A percentile compares a stretch with the other conserved stretches of the same genome.
Evolutionary conservation across 306 rosid genomes (phyloP).

Genomic region (Sicyos edulis): DNA sequence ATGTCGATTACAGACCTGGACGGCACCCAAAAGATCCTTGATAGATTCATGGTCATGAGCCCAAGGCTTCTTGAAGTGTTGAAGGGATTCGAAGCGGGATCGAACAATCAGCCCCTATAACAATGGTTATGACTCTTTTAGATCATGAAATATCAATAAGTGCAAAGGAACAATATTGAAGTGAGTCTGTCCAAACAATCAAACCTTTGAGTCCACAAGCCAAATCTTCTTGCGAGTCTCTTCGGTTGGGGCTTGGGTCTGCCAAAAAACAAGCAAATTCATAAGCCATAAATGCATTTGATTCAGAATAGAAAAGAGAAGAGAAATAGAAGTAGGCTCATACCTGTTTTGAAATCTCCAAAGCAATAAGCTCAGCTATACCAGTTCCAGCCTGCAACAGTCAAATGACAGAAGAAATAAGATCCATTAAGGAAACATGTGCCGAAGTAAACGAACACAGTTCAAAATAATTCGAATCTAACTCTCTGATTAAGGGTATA

Average conservation of each 20-base stretch:
- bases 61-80: conserved; percentile 95
- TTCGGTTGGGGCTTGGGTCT: conserved; percentile 70
- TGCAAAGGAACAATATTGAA: conserved; percentile 1
- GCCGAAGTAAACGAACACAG: background rate
- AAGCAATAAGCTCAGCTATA: conserved; percentile 94
- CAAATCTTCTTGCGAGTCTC: conserved; percentile 89
- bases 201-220: conserved; percentile 91
- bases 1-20: conserved; percentile 47
- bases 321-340: conserved; percentile 28
- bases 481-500: no score
- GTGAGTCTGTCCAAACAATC: conserved; percentile 22
- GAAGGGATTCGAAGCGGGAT: conserved; percentile 72
- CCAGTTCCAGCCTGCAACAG: conserved; percentile 95
- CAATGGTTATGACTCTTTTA: conserved; percentile 20
- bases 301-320: conserved; percentile 15
- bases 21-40: conserved; percentile 64
- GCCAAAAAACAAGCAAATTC: conserved; percentile 22
- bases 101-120: conserved; percentile 80
- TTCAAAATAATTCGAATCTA: conserved; percentile 1
- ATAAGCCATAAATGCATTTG: conserved; percentile 12
- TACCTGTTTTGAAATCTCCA: conserved; percentile 91
- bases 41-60: conserved; percentile 90
- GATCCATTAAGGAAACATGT: background rate
- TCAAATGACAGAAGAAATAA: conserved; percentile 27
- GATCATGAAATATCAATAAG: background rate